Evolutionary conservation across 2,329 filamentous ascomycete species (phyloP), one percentile per base, ranked within the genome.

Genomic region (Nemania diffusa): DNA sequence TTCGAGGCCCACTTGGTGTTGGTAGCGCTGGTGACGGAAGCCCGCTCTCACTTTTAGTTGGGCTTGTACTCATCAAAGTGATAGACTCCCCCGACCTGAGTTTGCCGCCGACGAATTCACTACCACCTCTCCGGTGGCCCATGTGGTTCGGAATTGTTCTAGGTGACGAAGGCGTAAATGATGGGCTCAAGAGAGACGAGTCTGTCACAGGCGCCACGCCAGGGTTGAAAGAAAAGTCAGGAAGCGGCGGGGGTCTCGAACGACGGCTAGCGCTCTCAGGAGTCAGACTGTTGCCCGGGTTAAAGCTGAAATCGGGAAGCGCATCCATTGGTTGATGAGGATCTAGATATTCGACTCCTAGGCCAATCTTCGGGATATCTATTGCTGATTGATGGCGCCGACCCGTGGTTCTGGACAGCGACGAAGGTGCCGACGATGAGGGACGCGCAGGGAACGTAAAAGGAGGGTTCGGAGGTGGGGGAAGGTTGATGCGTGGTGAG

Each of bases 101-200:
- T 73, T 91, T 91, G 7, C 91, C 92, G 42, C 93, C 93, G 53
- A 97, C 92, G 74, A 97, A 94, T 77, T 97, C 94, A 77, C 94
- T 97, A 29, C 90, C 91, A 61, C 92, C 92, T 74, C 94, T 88
- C 73, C 90, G 87, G 78, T 97, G 94, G 32, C 91, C 90, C 76
- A 94, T 92, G 24, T 90, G 89, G 34, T 81, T 83, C 20, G 89
- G 84, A 6, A 82, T 78, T 1, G 81, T 77, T 42, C 81, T 79
- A 1, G 82, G 81, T 3, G 86, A 86, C 17, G 81, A 79, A 13
- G 87, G 85, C n/a, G 86, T 86, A 17, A 85, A 79, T 0, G 87
- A 84, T 15, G 88, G 87, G 58, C 84, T 87, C 24, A 88, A 75
- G n/a, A 85, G 79, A 17, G 81, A 76, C 7, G 78, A 62, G 27